Base-by-base conservation (phyloP, 2,329 filamentous ascomycete genomes). In the Chaetothyriales sp. region DNA sequence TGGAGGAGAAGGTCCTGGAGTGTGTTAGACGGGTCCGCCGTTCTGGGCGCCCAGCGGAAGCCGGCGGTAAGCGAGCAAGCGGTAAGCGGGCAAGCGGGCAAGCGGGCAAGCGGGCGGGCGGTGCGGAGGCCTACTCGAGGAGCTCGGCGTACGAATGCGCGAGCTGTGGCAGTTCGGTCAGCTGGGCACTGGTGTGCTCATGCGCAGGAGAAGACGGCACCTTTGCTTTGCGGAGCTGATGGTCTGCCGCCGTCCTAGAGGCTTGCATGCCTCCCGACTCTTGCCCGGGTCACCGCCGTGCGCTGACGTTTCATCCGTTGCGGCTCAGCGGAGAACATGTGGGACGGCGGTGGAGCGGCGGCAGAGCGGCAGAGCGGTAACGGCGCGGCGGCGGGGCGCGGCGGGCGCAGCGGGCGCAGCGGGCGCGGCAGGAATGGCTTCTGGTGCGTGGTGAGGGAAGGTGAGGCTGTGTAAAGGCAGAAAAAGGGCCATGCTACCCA, bases 141-240 rank as follows among this genome's bases (percentile, higher is more conserved):
- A 98, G 80, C 72, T 94, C 86, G 74, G 94, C 86, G 73, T 98
- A 98, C 61, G 92, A 97, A 70, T 84, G 86, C 67, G 89, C 88
- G 75, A 98, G 89, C 89, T 95, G 69, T 66, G 56, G 33, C 49
- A 51, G 47, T 20, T 29, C 47, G 37, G 57, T 62, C 55, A 65
- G 59, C 48, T 37, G 18, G 51, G 15, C 37, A 29, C 40, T 47
- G 18, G 25, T 48, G 49, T 46, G 20, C 19, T 20, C 44, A 19
- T 20, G 15, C 44, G 44, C 33, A 8, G 28, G 8, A 47, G 28
- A 46, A 48, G 15, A 18, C 47, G 46, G 46, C 54, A 78, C 76
- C 74, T 78, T 79, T 69, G 75, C 75, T 69, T 77, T 75, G 64
- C 77, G 74, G 64, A 73, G 75, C 65, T 79, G 76, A 63, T 74